phyloP scores from a whole-genome alignment of 2,329 filamentous ascomycete genomes.

The Aspergillus novofumigatus region DNA sequence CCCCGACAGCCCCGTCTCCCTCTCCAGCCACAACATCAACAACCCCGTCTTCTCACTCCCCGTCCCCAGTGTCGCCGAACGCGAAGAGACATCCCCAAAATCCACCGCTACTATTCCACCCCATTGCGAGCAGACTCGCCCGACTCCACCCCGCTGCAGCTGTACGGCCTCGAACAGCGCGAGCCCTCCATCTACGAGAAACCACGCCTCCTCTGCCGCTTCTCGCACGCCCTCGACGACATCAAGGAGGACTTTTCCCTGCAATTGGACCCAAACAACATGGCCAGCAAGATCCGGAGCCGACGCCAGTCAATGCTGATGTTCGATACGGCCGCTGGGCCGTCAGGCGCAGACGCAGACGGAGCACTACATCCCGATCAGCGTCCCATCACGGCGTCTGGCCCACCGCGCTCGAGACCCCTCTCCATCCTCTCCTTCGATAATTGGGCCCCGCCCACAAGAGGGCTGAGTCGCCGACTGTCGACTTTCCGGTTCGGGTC shows the following conservation, averaged over 20 bases:
- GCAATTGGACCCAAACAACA: conserved; percentile 18
- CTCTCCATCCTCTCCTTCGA: conserved; percentile 26
- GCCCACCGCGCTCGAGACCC: conserved; percentile 18
- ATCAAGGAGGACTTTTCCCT: conserved; percentile 32
- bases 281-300: conserved; percentile 21
- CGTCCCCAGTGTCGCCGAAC: conserved; percentile 17
- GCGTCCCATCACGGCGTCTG: conserved; percentile 6
- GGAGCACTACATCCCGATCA: background rate
- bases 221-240: conserved; percentile 35
- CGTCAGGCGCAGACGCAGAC: conserved; percentile 4
- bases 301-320: conserved; percentile 25
- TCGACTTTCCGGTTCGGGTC: conserved; percentile 22
- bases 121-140: conserved; percentile 25
- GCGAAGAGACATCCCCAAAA: conserved; percentile 18
- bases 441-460: conserved; percentile 14
- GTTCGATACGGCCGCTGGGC: conserved; percentile 4
- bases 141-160: conserved; percentile 28
- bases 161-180: conserved; percentile 33
- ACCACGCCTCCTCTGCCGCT: conserved; percentile 25
- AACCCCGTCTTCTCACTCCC: conserved; percentile 21
- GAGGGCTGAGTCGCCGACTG: conserved; percentile 23
- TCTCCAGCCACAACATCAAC: conserved; percentile 16
- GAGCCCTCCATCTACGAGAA: conserved; percentile 28
- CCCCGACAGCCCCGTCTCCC: conserved; percentile 20
- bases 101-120: conserved; percentile 32